Percentiles rank a stretch among this genome's conserved stretches.
Evolutionary conservation across 345 rosid genomes (phyloP).

Genomic region (Melastoma malabathricum): DNA sequence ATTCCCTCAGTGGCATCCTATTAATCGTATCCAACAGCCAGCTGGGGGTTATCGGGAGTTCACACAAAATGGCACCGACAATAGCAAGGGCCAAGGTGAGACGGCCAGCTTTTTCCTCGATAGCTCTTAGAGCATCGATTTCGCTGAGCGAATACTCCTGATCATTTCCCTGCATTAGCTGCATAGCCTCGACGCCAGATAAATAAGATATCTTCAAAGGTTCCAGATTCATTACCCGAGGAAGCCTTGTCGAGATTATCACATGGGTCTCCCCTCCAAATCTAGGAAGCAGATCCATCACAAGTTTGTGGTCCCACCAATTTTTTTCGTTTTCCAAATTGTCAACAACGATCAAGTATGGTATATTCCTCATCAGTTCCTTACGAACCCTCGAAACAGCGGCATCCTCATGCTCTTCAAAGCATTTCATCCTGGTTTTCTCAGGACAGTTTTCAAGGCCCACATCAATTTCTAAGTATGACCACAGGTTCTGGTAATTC

Average conservation of each 20-base stretch:
- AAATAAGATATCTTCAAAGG: slow-evolving; percentile 66
- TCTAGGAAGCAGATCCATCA: slow-evolving; percentile 96
- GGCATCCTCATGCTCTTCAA: slow-evolving; percentile 88
- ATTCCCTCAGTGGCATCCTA: slow-evolving; percentile 68
- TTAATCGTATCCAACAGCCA: slow-evolving; percentile 74
- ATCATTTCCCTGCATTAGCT: slow-evolving; percentile 59
- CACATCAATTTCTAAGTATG: slow-evolving; percentile 65
- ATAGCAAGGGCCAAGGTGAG: slow-evolving; percentile 67
- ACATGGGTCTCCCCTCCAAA: slow-evolving; percentile 92
- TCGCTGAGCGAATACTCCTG: slow-evolving; percentile 56
- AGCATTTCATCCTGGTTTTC: slow-evolving; percentile 51
- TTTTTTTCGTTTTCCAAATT: slow-evolving; percentile 90
- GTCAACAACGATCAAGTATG: slow-evolving; percentile 75
- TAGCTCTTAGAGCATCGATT: slow-evolving; percentile 52
- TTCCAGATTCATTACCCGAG: slow-evolving; percentile 77
- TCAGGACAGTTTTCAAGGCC: slow-evolving; percentile 51
- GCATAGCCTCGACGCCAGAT: slow-evolving; percentile 77
- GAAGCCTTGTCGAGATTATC: slow-evolving; percentile 60
- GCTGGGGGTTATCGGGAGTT: slow-evolving; percentile 85
- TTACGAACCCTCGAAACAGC: slow-evolving; percentile 62
- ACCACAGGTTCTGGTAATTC: slow-evolving; percentile 73
- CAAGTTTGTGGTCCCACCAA: slow-evolving; percentile 89
- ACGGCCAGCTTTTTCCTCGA: slow-evolving; percentile 82
- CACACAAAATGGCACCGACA: slow-evolving; percentile 71
- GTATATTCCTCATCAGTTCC: slow-evolving; percentile 86